These are phyloP conservation scores for Nicotiana knightiana DNA, from an alignment of 257 asterid species.

Conservation along the genomic window DNA sequence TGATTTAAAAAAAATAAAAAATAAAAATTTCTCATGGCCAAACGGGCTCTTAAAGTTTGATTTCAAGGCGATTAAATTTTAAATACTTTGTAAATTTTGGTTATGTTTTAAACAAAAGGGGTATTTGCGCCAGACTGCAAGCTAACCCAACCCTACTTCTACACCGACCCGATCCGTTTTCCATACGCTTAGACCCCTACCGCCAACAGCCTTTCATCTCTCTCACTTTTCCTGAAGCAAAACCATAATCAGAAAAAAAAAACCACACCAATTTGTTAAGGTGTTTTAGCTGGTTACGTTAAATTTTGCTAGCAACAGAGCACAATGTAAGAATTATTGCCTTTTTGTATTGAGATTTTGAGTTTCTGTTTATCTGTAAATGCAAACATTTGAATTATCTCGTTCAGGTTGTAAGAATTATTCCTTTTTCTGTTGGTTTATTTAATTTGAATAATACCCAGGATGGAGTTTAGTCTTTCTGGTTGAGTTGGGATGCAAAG, in stretches of 20 bases:
- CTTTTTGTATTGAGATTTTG: neutral
- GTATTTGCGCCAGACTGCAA: too few relatives aligned
- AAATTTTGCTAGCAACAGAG: neutral
- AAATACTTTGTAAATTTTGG: too few relatives aligned
- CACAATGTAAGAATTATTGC: neutral
- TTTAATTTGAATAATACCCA: neutral
- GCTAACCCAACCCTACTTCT: neutral
- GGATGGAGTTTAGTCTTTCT: neutral
- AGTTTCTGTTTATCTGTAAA: neutral
- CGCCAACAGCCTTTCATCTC: neutral
- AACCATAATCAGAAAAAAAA: neutral
- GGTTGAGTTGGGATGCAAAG: neutral
- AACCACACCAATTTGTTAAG: neutral
- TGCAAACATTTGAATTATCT: neutral
- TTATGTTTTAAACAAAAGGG: too few relatives aligned
- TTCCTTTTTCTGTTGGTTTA: neutral
- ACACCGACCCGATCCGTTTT: slow-evolving; percentile 1
- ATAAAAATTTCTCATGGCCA: too few relatives aligned
- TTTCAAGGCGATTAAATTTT: too few relatives aligned
- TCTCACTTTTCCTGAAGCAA: neutral
- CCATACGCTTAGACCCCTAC: neutral
- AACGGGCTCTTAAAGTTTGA: too few relatives aligned
- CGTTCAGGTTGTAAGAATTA: neutral
- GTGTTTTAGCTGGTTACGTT: neutral
- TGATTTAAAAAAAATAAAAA: too few relatives aligned